Evolutionary conservation across 2,329 filamentous ascomycete species (phyloP).

Genomic region (Trichoderma breve): DNA sequence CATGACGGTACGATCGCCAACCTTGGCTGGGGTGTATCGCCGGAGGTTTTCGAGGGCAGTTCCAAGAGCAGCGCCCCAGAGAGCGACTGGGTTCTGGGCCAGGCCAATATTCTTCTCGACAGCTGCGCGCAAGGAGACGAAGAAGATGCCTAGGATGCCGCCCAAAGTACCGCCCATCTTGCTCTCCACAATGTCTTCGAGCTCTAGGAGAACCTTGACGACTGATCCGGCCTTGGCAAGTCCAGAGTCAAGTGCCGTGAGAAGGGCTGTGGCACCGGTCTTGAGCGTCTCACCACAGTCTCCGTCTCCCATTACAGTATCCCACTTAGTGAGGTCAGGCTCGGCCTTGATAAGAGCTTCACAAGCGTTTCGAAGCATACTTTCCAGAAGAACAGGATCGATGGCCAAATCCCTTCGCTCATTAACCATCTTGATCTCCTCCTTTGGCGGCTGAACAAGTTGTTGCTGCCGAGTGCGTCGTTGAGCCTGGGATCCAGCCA

Average conservation of each 20-base stretch:
- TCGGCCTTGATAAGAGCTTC: conserved; percentile 55
- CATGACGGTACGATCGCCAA: conserved; percentile 58
- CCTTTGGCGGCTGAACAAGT: conserved; percentile 39
- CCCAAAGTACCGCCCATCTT: conserved; percentile 55
- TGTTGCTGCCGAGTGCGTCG: conserved; percentile 42
- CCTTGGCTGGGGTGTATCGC: conserved; percentile 54
- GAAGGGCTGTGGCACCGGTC: conserved; percentile 48
- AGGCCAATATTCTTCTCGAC: conserved; percentile 38
- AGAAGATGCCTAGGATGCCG: conserved; percentile 54
- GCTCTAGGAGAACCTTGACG: conserved; percentile 45
- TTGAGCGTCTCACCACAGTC: conserved; percentile 64
- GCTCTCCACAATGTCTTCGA: conserved; percentile 55
- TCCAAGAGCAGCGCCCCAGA: conserved; percentile 45
- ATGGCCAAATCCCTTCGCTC: conserved; percentile 46
- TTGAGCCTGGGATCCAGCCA: conserved; percentile 45
- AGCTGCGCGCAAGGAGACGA: conserved; percentile 47
- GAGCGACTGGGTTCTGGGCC: conserved; percentile 34
- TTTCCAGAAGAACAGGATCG: conserved; percentile 52
- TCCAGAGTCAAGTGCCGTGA: conserved; percentile 46
- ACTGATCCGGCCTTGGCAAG: conserved; percentile 45
- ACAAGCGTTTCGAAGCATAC: conserved; percentile 55
- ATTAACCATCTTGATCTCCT: conserved; percentile 38
- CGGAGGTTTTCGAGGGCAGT: conserved; percentile 46
- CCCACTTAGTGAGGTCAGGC: conserved; percentile 61
- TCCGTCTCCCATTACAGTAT: conserved; percentile 63